These are phyloP conservation scores for Angomonas deanei DNA, from an alignment of 208 protist genomes.

Conservation along the genomic window DNA sequence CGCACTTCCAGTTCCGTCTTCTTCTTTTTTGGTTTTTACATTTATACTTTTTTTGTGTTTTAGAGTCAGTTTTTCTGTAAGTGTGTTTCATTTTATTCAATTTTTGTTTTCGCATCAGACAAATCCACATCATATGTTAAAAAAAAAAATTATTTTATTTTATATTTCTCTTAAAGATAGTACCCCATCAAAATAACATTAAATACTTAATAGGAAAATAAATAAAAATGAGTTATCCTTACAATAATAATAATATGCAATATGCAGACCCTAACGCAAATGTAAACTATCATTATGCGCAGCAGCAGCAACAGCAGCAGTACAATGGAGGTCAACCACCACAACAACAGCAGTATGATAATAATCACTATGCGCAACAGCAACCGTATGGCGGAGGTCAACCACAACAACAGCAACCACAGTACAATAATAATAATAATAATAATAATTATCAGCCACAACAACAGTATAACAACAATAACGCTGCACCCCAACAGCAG, in stretches of 20 bases:
- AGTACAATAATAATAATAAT: neutral
- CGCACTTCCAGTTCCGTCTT: neutral
- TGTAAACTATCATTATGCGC: conserved; percentile 6
- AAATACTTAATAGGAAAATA: neutral
- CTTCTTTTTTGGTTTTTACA: too few relatives aligned
- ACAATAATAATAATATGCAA: conserved; percentile 3
- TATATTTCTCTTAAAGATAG: too few relatives aligned
- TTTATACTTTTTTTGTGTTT: neutral
- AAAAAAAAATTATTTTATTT: too few relatives aligned
- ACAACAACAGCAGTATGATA: neutral
- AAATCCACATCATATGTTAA: too few relatives aligned
- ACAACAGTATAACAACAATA: neutral
- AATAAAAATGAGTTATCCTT: conserved; percentile 1
- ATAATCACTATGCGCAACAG: too few relatives aligned
- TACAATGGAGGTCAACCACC: conserved; percentile 13
- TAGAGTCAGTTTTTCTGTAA: neutral
- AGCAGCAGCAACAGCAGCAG: conserved; percentile 10
- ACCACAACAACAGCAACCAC: neutral
- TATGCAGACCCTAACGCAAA: neutral
- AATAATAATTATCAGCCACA: neutral
- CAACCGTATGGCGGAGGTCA: conserved; percentile 13
- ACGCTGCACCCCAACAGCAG: neutral
- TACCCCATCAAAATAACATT: neutral
- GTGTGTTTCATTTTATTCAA: neutral
- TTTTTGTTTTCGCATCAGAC: neutral